These are phyloP conservation scores for Chiua virens DNA, from an alignment of 768 basidiomycete species.

Conservation along the genomic window DNA sequence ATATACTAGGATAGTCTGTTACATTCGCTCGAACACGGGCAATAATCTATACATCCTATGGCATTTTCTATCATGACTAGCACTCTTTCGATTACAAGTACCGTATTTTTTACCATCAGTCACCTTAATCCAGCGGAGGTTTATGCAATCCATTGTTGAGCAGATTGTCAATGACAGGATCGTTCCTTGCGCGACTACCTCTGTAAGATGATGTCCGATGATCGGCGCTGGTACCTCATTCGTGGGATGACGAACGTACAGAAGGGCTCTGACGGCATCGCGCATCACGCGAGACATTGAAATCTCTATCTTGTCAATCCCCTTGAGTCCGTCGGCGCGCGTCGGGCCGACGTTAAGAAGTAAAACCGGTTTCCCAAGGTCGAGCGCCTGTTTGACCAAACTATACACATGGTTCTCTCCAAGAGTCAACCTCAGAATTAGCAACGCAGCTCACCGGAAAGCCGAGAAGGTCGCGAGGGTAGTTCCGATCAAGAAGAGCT, in stretches of 20 bases:
- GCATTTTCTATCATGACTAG: constrained; percentile 19
- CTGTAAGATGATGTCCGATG: constrained; percentile 30
- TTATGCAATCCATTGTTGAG: constrained; percentile 58
- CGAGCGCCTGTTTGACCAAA: constrained; percentile 75
- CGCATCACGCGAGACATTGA: constrained; percentile 70
- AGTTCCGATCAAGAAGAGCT: constrained; percentile 81
- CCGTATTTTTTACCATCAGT: no score
- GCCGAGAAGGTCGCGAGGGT: constrained; percentile 94
- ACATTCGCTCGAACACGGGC: constrained; percentile 24
- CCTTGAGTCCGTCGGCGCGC: constrained; percentile 69
- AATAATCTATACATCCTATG: constrained; percentile 33
- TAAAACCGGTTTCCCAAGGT: constrained; percentile 73
- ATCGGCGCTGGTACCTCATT: constrained; percentile 1
- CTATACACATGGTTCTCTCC: constrained; percentile 36
- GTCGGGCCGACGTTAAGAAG: constrained; percentile 88
- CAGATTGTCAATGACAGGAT: constrained; percentile 51
- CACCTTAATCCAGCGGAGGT: constrained; percentile 43
- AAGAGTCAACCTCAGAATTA: background rate
- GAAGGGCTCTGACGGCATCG: constrained; percentile 55
- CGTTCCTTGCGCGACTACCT: constrained; percentile 41
- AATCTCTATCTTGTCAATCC: constrained; percentile 79
- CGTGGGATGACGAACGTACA: constrained; percentile 46
- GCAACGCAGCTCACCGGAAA: constrained; percentile 53
- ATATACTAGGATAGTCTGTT: constrained; percentile 22
- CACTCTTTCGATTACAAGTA: constrained; percentile 7